Evolutionary conservation across 495 filamentous ascomycete species (phyloP).

Genomic region (Hypoxylon intermedium): DNA sequence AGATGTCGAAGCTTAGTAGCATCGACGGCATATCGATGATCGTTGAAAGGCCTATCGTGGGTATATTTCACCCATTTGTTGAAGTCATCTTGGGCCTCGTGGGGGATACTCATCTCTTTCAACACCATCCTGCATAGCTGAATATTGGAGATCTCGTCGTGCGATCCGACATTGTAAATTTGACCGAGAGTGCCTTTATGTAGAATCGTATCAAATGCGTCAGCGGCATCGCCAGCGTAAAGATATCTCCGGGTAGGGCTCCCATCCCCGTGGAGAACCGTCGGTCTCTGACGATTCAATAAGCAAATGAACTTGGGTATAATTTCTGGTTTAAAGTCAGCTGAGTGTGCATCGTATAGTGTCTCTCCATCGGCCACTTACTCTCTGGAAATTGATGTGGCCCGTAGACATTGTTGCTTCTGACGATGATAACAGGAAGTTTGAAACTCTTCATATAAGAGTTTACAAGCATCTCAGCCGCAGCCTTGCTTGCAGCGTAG

Average conservation of each 20-base stretch:
- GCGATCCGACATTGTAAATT: constrained; percentile 76
- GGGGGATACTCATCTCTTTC: constrained; percentile 54
- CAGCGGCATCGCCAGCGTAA: constrained; percentile 74
- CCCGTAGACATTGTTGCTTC: constrained; percentile 81
- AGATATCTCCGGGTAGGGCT: constrained; percentile 71
- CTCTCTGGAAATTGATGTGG: constrained; percentile 82
- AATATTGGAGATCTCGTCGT: constrained; percentile 70
- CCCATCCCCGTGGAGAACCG: constrained; percentile 74
- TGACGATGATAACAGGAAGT: constrained; percentile 72
- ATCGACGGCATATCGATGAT: constrained; percentile 72
- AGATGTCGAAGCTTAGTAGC: constrained; percentile 67
- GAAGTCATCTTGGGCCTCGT: constrained; percentile 52
- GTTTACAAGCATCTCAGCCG: constrained; percentile 80
- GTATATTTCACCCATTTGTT: constrained; percentile 68
- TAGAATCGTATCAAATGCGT: constrained; percentile 78
- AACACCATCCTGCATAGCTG: constrained; percentile 66
- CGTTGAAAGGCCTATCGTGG: constrained; percentile 75
- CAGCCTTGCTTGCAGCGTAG: constrained; percentile 78
- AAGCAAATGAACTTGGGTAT: constrained; percentile 77
- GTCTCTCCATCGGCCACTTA: constrained; percentile 47
- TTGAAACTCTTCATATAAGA: constrained; percentile 76
- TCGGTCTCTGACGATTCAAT: constrained; percentile 61
- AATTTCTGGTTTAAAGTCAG: constrained; percentile 60
- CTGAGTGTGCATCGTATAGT: background rate
- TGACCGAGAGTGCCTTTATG: constrained; percentile 71